phyloP scores from a whole-genome alignment of 2,329 filamentous ascomycete genomes.

The Claviceps sp. region DNA sequence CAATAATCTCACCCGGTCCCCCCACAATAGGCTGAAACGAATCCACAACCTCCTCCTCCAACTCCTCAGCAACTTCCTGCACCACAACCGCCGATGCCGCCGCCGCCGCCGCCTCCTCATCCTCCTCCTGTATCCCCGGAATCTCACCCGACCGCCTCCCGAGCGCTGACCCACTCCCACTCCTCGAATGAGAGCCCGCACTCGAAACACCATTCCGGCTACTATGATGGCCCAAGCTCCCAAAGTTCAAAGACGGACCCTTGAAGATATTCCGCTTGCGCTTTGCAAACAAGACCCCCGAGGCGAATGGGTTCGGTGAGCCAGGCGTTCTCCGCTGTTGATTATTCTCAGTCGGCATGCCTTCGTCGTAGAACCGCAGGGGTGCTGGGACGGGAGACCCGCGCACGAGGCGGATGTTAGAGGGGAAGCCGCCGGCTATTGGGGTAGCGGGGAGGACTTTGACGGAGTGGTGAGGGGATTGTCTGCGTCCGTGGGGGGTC shows the following conservation, averaged over 20 bases:
- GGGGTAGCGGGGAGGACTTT: constrained; percentile 93
- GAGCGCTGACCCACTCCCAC: constrained; percentile 47
- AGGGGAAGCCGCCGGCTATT: constrained; percentile 60
- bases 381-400: constrained; percentile 37
- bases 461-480: constrained; percentile 78
- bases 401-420: constrained; percentile 72
- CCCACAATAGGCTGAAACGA: constrained; percentile 39
- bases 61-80: constrained; percentile 26
- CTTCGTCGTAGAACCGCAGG: constrained; percentile 43
- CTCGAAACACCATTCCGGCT: constrained; percentile 23
- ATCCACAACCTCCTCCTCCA: constrained; percentile 39
- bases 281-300: constrained; percentile 64
- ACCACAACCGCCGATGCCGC: constrained; percentile 11
- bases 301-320: constrained; percentile 45
- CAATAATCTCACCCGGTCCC: constrained; percentile 29
- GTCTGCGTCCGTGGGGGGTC: constrained; percentile 46
- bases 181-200: constrained; percentile 35
- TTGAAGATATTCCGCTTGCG: constrained; percentile 73
- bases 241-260: constrained; percentile 54
- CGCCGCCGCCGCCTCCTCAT: constrained; percentile 29
- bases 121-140: constrained; percentile 50
- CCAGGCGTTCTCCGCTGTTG: constrained; percentile 22
- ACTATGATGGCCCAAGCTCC: constrained; percentile 22
- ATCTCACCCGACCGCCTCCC: constrained; percentile 62
- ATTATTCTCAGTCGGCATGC: constrained; percentile 30